These are phyloP conservation scores for Tremella fuciformis DNA, from an alignment of 768 basidiomycete species.

Conservation along the genomic window DNA sequence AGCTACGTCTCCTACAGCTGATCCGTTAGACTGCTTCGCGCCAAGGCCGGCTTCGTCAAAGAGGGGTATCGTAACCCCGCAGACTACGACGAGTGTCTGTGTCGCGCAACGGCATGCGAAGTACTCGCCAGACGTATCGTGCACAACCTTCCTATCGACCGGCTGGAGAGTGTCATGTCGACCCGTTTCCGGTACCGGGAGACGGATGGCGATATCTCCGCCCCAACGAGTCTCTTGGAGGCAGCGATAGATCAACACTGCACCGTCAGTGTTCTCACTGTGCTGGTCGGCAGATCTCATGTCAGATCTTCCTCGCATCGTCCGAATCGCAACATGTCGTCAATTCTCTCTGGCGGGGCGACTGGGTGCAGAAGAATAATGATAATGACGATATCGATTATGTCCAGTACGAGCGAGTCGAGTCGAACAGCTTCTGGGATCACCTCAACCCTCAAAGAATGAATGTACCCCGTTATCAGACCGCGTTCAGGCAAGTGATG, in stretches of 20 bases:
- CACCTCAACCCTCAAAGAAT: constrained; percentile 74
- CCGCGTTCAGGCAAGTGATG: constrained; percentile 66
- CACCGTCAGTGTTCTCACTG: constrained; percentile 54
- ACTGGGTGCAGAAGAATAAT: constrained; percentile 73
- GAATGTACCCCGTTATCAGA: constrained; percentile 86
- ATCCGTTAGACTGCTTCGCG: constrained; percentile 16
- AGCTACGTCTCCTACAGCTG: background rate
- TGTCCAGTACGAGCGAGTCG: constrained; percentile 63
- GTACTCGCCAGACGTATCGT: constrained; percentile 58
- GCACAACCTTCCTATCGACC: constrained; percentile 65
- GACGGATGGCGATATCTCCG: constrained; percentile 64
- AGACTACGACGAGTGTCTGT: constrained; percentile 79
- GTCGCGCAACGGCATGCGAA: constrained; percentile 62
- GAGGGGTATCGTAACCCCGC: constrained; percentile 79
- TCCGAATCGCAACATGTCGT: constrained; percentile 83
- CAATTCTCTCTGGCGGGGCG: constrained; percentile 75
- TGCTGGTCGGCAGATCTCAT: constrained; percentile 6
- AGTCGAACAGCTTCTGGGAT: constrained; percentile 61
- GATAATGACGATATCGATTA: constrained; percentile 76
- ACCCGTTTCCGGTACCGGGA: constrained; percentile 70
- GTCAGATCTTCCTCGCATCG: constrained; percentile 74
- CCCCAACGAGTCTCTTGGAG: constrained; percentile 62
- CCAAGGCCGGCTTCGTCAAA: constrained; percentile 69
- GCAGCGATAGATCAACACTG: constrained; percentile 89
- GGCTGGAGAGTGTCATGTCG: constrained; percentile 69